Conservation (phyloP, 2,329 filamentous ascomycete species). For the Fusarium sp. region DNA sequence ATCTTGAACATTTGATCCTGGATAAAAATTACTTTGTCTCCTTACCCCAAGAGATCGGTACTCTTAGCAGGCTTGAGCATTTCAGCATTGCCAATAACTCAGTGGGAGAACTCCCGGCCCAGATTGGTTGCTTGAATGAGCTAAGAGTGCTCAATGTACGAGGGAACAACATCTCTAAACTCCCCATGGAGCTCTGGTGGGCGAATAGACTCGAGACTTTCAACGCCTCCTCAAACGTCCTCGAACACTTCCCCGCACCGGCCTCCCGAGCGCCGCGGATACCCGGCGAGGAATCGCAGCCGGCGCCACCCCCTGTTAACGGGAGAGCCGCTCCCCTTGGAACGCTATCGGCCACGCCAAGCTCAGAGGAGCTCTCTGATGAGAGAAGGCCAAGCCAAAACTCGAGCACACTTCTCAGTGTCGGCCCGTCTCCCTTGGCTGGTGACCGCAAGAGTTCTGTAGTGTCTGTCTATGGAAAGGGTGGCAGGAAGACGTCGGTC, state of each 20-base stretch:
- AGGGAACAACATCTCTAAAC: constrained; percentile 90
- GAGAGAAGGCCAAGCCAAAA: constrained; percentile 85
- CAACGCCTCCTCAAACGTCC: constrained; percentile 94
- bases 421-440: constrained; percentile 77
- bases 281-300: constrained; percentile 61
- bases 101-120: constrained; percentile 83
- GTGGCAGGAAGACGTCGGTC: constrained; percentile 86
- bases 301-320: constrained; percentile 52
- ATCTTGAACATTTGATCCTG: constrained; percentile 86
- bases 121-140: constrained; percentile 89
- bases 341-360: constrained; percentile 71
- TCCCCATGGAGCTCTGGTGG: constrained; percentile 97
- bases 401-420: constrained; percentile 80
- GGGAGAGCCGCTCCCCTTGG: constrained; percentile 57
- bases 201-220: constrained; percentile 90
- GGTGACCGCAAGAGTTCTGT: constrained; percentile 84
- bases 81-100: constrained; percentile 96
- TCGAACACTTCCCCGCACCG: constrained; percentile 91
- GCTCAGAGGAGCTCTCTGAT: constrained; percentile 80
- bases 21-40: constrained; percentile 98
- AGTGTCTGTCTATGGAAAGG: constrained; percentile 82
- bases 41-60: constrained; percentile 86
- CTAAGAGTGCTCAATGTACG: constrained; percentile 88
- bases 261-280: constrained; percentile 75
- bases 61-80: constrained; percentile 84